Evolutionary conservation across 163 green algal genomes (phyloP).

Genomic region (Scenedesmus sp.): DNA sequence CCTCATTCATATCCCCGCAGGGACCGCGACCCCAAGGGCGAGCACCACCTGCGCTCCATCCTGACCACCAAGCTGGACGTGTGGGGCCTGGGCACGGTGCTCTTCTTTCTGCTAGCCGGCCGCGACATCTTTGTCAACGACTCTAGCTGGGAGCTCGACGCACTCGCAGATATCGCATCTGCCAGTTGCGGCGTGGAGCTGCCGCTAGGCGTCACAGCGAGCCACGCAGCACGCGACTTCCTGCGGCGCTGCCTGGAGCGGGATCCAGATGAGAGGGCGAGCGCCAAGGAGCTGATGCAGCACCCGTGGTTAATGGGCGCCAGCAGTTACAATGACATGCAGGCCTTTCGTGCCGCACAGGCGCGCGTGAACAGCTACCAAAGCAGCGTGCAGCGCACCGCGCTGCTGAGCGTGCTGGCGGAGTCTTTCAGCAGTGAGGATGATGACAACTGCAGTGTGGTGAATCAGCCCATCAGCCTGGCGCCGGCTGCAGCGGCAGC

Average conservation of each 20-base stretch:
- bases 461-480: background rate
- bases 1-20: background rate
- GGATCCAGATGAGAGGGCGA: slow-evolving; percentile 56
- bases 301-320: slow-evolving; percentile 69
- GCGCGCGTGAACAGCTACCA: background rate
- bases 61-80: slow-evolving; percentile 59
- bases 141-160: slow-evolving; percentile 46
- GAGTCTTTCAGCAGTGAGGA: slow-evolving; percentile 28
- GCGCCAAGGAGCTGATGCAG: slow-evolving; percentile 58
- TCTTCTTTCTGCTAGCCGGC: slow-evolving; percentile 59
- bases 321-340: slow-evolving; percentile 19
- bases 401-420: slow-evolving; percentile 31
- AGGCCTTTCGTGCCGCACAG: background rate
- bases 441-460: slow-evolving; percentile 3
- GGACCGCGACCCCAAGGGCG: slow-evolving; percentile 10
- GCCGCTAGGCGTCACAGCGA: slow-evolving; percentile 26
- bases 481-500: background rate
- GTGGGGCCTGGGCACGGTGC: slow-evolving; percentile 69
- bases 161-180: slow-evolving; percentile 41
- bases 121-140: slow-evolving; percentile 48
- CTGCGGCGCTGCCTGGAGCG: slow-evolving; percentile 56
- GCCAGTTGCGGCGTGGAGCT: slow-evolving; percentile 21
- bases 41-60: slow-evolving; percentile 23
- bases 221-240: slow-evolving; percentile 47
- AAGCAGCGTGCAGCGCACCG: slow-evolving; percentile 10